Evolutionary conservation across 805 yeast genomes (phyloP), one percentile per base, ranked within the genome.

Genomic region (Isabelozyma heimii): DNA sequence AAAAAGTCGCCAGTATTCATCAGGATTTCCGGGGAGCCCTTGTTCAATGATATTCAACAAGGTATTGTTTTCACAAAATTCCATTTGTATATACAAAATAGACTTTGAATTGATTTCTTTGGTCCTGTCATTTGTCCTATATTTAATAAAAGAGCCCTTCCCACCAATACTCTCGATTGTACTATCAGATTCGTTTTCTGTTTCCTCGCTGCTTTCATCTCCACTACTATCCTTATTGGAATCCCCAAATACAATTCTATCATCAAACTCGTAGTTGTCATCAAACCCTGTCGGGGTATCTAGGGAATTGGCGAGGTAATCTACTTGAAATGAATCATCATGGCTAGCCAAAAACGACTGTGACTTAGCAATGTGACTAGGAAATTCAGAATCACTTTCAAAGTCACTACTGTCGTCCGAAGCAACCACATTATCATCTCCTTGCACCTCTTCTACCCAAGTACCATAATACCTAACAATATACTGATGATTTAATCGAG

Each of bases 401-500:
- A 59, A 51, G 17, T 61, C 65, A 17, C 56, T 46, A 4, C 54
- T 61, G 1, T 51, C 58, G 3, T 52, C 60, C 1, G 57, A 58
- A 7, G 60, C 70, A 10, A 51, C 51, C 5, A 48, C 51, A 7
- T 44, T 43, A 9, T 37, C 40, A 12, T 49, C 50, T 1, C 58
- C 56, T 24, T 62, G 57, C 27, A 84, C 85, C 47, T 89, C 95
- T 61, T 91, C 97, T 5, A 92, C 80, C 99, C 99, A 94, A 0
- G 97, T 97, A 3, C 97, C 96, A 67, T 89, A 94, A 67, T 94
- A 94, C 48, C 99, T 73, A 3, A 94, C 99, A 39, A 94, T 97
- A 64, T 90, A 92, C 62, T 91, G 97, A 62, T 94, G 97, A 58
- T 91, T 92, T 46, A 94, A 74, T 51, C 98, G 77, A 2, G 98